Evolutionary conservation across 1,284 basidiomycete genomes (phyloP).

Genomic region (Cutaneotrichosporon sp.): DNA sequence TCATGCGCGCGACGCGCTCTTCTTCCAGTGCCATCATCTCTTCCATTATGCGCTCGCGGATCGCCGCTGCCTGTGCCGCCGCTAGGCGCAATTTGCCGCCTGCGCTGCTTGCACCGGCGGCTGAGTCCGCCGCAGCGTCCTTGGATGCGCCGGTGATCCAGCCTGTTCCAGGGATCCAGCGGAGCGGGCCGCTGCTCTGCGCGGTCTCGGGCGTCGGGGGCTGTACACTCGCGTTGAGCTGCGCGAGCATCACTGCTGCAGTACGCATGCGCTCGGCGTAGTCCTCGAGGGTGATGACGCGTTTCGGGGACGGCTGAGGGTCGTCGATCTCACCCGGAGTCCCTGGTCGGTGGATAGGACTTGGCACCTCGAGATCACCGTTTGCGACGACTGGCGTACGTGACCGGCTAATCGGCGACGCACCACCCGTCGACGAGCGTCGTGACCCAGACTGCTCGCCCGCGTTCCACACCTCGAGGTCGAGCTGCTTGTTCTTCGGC

Average conservation of each 20-base stretch:
- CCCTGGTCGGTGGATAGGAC: not conserved
- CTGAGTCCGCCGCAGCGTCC: conserved; percentile 21
- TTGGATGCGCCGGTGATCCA: conserved; percentile 57
- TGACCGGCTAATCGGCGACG: conserved; percentile 1
- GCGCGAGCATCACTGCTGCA: conserved; percentile 96
- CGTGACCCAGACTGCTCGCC: conserved; percentile 28
- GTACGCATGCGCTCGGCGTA: conserved; percentile 98
- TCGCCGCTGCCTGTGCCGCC: conserved; percentile 77
- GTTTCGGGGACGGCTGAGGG: conserved; percentile 29
- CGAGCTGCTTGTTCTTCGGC: conserved; percentile 86
- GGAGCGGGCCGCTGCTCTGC: conserved; percentile 46
- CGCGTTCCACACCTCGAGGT: conserved; percentile 69
- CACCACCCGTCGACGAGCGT: conserved; percentile 25
- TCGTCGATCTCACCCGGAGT: conserved; percentile 11
- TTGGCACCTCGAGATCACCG: conserved; percentile 13
- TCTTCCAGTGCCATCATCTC: conserved; percentile 98
- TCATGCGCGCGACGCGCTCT: conserved; percentile 93
- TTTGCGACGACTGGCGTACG: conserved; percentile 8
- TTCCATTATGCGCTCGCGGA: conserved; percentile 94
- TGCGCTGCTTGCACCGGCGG: conserved; percentile 9
- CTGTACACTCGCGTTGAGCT: conserved; percentile 81
- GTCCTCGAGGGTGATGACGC: conserved; percentile 70
- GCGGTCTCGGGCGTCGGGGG: conserved; percentile 54
- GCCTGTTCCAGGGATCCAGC: conserved; percentile 67
- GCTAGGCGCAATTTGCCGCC: conserved; percentile 66